Evolutionary conservation across 83 land plant species (phyloP).

Genomic region (Larix sibirica): DNA sequence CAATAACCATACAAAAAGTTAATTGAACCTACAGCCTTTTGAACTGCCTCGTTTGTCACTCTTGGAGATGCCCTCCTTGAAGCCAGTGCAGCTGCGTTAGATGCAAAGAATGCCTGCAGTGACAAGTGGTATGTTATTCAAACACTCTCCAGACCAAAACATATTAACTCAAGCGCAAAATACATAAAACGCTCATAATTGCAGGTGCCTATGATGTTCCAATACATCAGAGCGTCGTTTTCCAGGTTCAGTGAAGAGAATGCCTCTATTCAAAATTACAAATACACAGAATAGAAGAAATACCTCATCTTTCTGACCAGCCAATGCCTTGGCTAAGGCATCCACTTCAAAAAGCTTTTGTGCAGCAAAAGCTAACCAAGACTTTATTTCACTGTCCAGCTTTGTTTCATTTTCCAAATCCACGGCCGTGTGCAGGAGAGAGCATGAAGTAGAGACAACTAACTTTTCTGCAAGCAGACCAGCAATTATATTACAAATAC

Average conservation of each 20-base stretch:
- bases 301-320: slow-evolving; percentile 78
- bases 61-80: slow-evolving; percentile 61
- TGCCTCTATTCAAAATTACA: not conserved
- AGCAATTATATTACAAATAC: not conserved
- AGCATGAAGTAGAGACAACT: slow-evolving; percentile 74
- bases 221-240: not conserved
- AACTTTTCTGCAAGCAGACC: slow-evolving; percentile 44
- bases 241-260: not conserved
- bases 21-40: slow-evolving; percentile 45
- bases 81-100: slow-evolving; percentile 62
- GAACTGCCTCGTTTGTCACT: slow-evolving; percentile 51
- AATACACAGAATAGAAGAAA: not conserved
- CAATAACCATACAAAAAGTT: not conserved
- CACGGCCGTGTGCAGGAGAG: slow-evolving; percentile 80
- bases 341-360: slow-evolving; percentile 80
- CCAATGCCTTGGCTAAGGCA: slow-evolving; percentile 73
- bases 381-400: slow-evolving; percentile 72
- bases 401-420: slow-evolving; percentile 71
- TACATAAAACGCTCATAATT: too few relatives aligned
- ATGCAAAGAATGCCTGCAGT: slow-evolving; percentile 52
- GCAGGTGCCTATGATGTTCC: too few relatives aligned
- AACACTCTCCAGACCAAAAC: too few relatives aligned
- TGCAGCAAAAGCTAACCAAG: slow-evolving; percentile 93
- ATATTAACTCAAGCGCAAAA: too few relatives aligned
- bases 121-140: not conserved